Percentiles rank a stretch among this genome's conserved stretches.
These are phyloP conservation scores for Ceriops decandra DNA, from an alignment of 345 rosid species.

Conservation along the genomic window DNA sequence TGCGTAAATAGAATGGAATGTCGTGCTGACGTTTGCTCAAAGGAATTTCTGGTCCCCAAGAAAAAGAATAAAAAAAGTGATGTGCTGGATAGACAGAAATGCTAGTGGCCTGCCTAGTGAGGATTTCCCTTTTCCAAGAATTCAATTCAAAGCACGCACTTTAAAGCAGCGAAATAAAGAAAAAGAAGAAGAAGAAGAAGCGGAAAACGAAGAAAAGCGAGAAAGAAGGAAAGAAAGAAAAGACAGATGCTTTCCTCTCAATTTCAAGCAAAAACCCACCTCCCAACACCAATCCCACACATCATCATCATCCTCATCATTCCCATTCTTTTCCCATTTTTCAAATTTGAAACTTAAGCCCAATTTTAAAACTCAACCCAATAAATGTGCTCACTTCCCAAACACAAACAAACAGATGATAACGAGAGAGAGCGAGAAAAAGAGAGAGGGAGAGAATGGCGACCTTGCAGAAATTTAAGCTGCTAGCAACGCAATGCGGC, in stretches of 20 bases:
- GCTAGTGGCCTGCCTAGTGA: background rate
- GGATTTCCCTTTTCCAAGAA: conserved; percentile 28
- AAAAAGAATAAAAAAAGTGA: too few relatives aligned
- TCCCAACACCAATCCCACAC: too few relatives aligned
- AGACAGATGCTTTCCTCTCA: conserved; percentile 39
- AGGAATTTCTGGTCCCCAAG: background rate
- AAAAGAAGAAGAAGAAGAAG: conserved; percentile 7
- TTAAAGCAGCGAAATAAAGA: conserved; percentile 19
- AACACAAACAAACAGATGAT: conserved; percentile 4
- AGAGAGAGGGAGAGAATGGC: conserved; percentile 46
- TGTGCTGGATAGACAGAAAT: background rate
- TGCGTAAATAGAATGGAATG: too few relatives aligned
- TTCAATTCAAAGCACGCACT: conserved; percentile 55
- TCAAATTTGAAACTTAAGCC: too few relatives aligned
- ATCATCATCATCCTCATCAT: too few relatives aligned
- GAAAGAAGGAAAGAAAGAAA: conserved; percentile 12
- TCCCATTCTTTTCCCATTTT: too few relatives aligned
- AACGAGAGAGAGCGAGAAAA: background rate
- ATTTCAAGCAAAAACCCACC: conserved; percentile 20
- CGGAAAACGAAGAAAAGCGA: too few relatives aligned
- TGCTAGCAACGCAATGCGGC: conserved; percentile 80
- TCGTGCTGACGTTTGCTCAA: too few relatives aligned
- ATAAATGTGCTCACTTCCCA: too few relatives aligned
- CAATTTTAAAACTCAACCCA: too few relatives aligned
- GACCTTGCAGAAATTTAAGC: conserved; percentile 75